Base-by-base conservation (phyloP, 192 early-diverging fungal species). In the Coemansia sp. region DNA sequence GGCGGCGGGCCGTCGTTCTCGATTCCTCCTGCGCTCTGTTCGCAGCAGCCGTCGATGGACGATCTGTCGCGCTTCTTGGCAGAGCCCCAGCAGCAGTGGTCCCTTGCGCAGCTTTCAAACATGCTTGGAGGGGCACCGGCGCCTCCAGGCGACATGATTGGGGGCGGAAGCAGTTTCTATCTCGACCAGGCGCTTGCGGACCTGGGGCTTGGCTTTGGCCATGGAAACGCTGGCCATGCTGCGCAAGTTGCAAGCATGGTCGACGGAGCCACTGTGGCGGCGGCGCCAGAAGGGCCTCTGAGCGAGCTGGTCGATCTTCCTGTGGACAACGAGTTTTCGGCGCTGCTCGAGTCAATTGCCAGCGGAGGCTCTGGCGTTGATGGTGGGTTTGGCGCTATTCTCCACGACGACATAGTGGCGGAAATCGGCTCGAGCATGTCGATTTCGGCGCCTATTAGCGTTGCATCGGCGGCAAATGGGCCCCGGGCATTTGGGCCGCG, bases 291-390 rank as follows among this genome's bases (percentile, higher is more conserved):
- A 3, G 17, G 67, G n/a, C 59, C 69, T 35, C 72, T 74, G 28
- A 66, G 60, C 32, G 77, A 78, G 64, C 72, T 74, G 36, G 69
- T 73, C 14, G 67, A 70, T 33, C 63, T 81, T 20, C 73, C 78
- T 1, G 65, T 67, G 18, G 73, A 75, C 73, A 75, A 70, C 39
- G 70, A 81, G 34, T 81, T 81, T 64, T 81, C 78, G 22, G 78
- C 73, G n/a, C 67, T 81, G 70, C 73, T 81, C 38, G 78, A 81
- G 60, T 81, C 78, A n/a, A 70, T 81, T 64, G 70, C 78, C 11
- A 63, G 70, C 43, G 73, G 61, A 28, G 66, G 58, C 32, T 43
- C 59, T 8, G 71, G 66, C 5, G 64, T 61, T 22, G 78, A 71
- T 64, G 35, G 58, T 64, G 59, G 64, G 3, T 65, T 70, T 55